phyloP scores from a whole-genome alignment of 495 filamentous ascomycete species.

The Jackrogersella multiformis region DNA sequence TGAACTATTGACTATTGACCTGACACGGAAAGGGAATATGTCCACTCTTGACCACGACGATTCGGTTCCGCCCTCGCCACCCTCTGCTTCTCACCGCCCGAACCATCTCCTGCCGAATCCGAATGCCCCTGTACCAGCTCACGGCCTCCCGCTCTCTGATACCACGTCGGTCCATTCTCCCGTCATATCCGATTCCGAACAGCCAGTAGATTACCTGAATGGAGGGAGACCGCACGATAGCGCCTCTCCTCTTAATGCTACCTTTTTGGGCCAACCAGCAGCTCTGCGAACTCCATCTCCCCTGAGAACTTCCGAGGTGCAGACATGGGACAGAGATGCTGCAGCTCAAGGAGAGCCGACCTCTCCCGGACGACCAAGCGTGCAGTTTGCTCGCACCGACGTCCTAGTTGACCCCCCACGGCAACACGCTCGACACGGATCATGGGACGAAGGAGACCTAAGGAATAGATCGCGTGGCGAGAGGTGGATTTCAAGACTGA shows the following conservation, averaged over 20 bases:
- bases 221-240: conserved; percentile 50
- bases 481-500: conserved; percentile 74
- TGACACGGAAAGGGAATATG: conserved; percentile 34
- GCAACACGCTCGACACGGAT: conserved; percentile 63
- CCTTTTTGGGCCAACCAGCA: conserved; percentile 13
- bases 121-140: conserved; percentile 1
- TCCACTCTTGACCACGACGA: conserved; percentile 46
- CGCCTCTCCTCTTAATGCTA: conserved; percentile 37
- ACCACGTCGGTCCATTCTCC: conserved; percentile 22
- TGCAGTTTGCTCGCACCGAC: conserved; percentile 70
- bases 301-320: conserved; percentile 11
- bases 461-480: conserved; percentile 64
- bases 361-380: conserved; percentile 63
- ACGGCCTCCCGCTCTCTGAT: conserved; percentile 29
- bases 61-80: conserved; percentile 42
- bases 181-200: conserved; percentile 34
- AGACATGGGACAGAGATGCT: conserved; percentile 29
- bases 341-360: conserved; percentile 23
- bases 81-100: conserved; percentile 13
- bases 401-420: conserved; percentile 52
- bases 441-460: conserved; percentile 66
- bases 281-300: conserved; percentile 37
- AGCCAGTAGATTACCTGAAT: conserved; percentile 57
- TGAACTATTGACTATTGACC: not conserved
- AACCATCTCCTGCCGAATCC: not conserved